Evolutionary conservation across 1,139 yeast species (phyloP).

Genomic region (Kodamaea sp.): DNA sequence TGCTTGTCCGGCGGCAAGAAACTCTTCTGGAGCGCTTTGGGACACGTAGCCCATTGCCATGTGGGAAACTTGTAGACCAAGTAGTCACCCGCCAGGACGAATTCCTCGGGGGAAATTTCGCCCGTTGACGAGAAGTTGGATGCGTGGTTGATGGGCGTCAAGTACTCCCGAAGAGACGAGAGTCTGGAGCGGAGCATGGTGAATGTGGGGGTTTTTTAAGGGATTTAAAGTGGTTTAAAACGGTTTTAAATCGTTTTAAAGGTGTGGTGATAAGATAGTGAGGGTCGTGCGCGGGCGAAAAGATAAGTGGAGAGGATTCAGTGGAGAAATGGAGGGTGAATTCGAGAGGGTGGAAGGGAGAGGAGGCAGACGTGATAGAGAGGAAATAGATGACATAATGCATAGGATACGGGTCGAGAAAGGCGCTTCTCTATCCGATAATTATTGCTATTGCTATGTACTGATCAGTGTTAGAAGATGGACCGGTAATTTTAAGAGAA

Average conservation of each 20-base stretch:
- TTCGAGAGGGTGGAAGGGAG: neutral
- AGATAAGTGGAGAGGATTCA: neutral
- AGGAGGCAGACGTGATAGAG: neutral
- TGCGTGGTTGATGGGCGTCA: slow-evolving; percentile 83
- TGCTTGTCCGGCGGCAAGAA: slow-evolving; percentile 88
- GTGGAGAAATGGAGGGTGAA: too few species aligned
- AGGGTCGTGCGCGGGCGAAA: neutral
- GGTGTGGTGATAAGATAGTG: neutral
- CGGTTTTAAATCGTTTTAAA: neutral
- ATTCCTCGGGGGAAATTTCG: slow-evolving; percentile 91
- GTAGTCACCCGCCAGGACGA: slow-evolving; percentile 90
- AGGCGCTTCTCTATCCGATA: too few species aligned
- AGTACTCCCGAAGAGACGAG: slow-evolving; percentile 83
- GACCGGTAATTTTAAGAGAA: too few species aligned
- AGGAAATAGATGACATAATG: too few species aligned
- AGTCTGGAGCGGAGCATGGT: slow-evolving; percentile 67
- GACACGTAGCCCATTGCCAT: slow-evolving; percentile 89
- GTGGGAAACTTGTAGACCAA: slow-evolving; percentile 90
- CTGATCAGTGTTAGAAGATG: too few species aligned
- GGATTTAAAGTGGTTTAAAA: neutral
- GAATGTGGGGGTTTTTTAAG: neutral
- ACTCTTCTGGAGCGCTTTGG: slow-evolving; percentile 59
- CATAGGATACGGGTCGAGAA: too few species aligned
- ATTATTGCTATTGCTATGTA: too few species aligned
- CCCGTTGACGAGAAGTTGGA: slow-evolving; percentile 87